Conservation (phyloP, 2,329 filamentous ascomycete genomes). For the Myriosclerotinia duriaeana region DNA sequence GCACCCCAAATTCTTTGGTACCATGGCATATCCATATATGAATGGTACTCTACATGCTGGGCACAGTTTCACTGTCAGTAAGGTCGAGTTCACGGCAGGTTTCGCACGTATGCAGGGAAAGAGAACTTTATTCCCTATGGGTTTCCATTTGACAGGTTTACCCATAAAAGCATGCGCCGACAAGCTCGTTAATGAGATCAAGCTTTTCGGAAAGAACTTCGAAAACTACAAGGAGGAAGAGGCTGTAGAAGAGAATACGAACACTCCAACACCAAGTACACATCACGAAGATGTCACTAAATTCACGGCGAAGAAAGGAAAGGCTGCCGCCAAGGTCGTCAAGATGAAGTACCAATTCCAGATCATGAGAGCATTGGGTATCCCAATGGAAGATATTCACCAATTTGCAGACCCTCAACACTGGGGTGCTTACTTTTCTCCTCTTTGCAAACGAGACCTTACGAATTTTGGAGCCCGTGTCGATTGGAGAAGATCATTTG, state of each 20-base stretch:
- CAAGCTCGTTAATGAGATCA: slow-evolving; percentile 87
- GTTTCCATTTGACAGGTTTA: slow-evolving; percentile 96
- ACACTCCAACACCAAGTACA: slow-evolving; percentile 59
- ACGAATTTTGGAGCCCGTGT: slow-evolving; percentile 82
- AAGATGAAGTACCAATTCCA: slow-evolving; percentile 96
- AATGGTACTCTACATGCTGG: slow-evolving; percentile 88
- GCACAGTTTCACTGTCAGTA: slow-evolving; percentile 87
- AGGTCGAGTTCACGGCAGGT: slow-evolving; percentile 88
- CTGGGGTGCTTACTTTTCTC: slow-evolving; percentile 91
- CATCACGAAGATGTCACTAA: slow-evolving; percentile 83
- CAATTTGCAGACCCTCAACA: slow-evolving; percentile 87
- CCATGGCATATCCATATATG: slow-evolving; percentile 77
- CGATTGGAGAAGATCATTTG: slow-evolving; percentile 89
- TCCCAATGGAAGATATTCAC: slow-evolving; percentile 85
- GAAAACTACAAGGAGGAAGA: slow-evolving; percentile 69
- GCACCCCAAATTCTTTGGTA: slow-evolving; percentile 88
- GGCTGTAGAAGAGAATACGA: slow-evolving; percentile 50
- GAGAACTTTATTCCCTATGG: slow-evolving; percentile 81
- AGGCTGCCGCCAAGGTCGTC: slow-evolving; percentile 83
- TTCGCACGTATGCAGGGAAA: slow-evolving; percentile 90
- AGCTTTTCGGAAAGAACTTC: slow-evolving; percentile 84
- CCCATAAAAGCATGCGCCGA: slow-evolving; percentile 97
- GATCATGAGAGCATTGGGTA: slow-evolving; percentile 89
- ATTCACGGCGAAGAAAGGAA: slow-evolving; percentile 89
- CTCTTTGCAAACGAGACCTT: slow-evolving; percentile 75